Percentiles rank a stretch among this genome's conserved stretches.
These are phyloP conservation scores for Boletus rubroflammeus DNA, from an alignment of 768 basidiomycete genomes.

Conservation along the genomic window DNA sequence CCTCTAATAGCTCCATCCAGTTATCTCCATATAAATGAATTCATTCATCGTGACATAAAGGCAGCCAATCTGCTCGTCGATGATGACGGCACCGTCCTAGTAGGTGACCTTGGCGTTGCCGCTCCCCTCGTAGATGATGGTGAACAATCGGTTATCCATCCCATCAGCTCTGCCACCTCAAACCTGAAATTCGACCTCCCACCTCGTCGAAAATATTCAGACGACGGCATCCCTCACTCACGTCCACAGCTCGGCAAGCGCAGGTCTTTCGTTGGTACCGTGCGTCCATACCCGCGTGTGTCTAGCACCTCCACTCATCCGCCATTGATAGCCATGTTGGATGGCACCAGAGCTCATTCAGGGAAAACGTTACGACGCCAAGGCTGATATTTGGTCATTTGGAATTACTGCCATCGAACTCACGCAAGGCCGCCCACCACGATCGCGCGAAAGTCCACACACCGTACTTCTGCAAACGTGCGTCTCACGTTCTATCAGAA, in stretches of 20 bases:
- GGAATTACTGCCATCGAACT: conserved; percentile 94
- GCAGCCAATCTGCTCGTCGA: conserved; percentile 92
- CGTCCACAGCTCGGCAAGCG: conserved; percentile 66
- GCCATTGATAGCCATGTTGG: conserved; percentile 69
- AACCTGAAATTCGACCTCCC: conserved; percentile 36
- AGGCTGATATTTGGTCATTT: conserved; percentile 95
- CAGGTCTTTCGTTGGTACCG: conserved; percentile 91
- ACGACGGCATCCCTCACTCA: conserved; percentile 1
- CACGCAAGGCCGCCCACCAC: conserved; percentile 83
- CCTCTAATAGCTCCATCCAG: conserved; percentile 34
- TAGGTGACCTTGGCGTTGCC: conserved; percentile 92
- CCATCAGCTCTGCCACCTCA: conserved; percentile 22
- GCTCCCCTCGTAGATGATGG: conserved; percentile 73
- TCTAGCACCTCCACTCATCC: not conserved
- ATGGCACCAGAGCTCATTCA: conserved; percentile 95
- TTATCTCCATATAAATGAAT: conserved; percentile 85
- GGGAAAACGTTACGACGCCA: conserved; percentile 77
- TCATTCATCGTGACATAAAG: conserved; percentile 93
- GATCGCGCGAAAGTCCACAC: conserved; percentile 70
- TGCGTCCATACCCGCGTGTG: conserved; percentile 30
- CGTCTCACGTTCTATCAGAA: conserved; percentile 15
- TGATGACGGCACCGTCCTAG: conserved; percentile 83
- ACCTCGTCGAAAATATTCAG: conserved; percentile 5
- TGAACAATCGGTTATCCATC: conserved; percentile 35
- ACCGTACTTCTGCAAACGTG: conserved; percentile 74